Evolutionary conservation across 306 rosid species (phyloP), one percentile per base, ranked within the genome.

Genomic region (Cicer judaicum): DNA sequence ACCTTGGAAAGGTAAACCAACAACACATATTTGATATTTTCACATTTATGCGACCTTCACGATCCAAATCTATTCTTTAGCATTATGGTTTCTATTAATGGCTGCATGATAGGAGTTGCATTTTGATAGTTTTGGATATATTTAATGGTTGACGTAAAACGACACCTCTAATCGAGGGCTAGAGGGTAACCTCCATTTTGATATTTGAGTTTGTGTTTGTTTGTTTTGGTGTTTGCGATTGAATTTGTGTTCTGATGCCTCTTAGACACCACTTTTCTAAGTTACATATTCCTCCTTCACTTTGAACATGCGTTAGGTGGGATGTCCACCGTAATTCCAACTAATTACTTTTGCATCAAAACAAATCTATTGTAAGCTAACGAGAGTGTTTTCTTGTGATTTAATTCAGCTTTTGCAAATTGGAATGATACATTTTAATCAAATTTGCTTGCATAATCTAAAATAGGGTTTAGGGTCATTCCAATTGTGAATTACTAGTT

Each of bases 1-100:
- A 39, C 41, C 89, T 92, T 42, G 99, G 99, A 70, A 83, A 85
- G 96, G 98, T 91, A 82, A 42, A 70, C 40, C 70, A 24, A 6
- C 70, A 24, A 6, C 50, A 67, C 64, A 57, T 39, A 56, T 21
- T 73, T 72, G 10, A 57, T 39, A 56, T 21, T 73, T 72, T 12
- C 50, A 67, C 48, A 40, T 53, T 72, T 44, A 52, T 72, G 8
- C 6, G 10, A 63, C 7, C 77, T 14, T 44, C 53, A 65, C 47
- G 53, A 11, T 57, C 16, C 44, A 68, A 60, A 67, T 59, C 66
- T 59, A 29, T 24, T 29, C 10, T 59, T 29, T 29, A 29, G 42
- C 64, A 11, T 59, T 59, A 10, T 29, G 64, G 64, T 59, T 29
- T 29, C 64, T 24, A 56, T 21, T 21, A 14, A 10, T 24, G 15